These are phyloP conservation scores for Lolium perenne DNA, from an alignment of 176 grass and related monocot genomes.

Conservation along the genomic window DNA sequence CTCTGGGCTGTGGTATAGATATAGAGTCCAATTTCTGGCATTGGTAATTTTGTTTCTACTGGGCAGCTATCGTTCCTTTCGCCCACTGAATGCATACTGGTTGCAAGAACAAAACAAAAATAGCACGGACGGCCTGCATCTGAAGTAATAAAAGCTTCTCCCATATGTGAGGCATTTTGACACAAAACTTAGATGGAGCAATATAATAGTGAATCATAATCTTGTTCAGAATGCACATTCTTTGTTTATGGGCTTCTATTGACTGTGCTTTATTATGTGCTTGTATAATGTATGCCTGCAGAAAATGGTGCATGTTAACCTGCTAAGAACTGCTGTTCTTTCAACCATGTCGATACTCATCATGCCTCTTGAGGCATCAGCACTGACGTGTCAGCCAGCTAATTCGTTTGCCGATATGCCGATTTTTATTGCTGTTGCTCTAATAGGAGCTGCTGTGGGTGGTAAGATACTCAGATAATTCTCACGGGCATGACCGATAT, in stretches of 20 bases:
- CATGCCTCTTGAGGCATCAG: slow-evolving; percentile 57
- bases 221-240: not conserved
- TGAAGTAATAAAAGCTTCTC: slow-evolving; percentile 11
- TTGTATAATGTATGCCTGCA: slow-evolving; percentile 44
- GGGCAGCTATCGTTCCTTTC: not conserved
- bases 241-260: not conserved
- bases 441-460: slow-evolving; percentile 64
- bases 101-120: not conserved
- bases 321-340: too few relatives aligned
- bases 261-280: not conserved
- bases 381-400: slow-evolving; percentile 46
- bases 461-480: slow-evolving; percentile 40
- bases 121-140: not conserved
- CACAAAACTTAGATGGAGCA: not conserved
- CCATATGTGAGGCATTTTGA: not conserved
- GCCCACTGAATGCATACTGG: not conserved
- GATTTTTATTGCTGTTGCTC: slow-evolving; percentile 62
- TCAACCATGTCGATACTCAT: too few relatives aligned
- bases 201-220: not conserved
- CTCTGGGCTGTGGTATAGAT: not conserved
- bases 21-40: not conserved
- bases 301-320: slow-evolving; percentile 29
- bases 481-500: too few relatives aligned
- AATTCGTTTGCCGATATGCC: slow-evolving; percentile 66
- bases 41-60: not conserved